Base-by-base conservation (phyloP, 345 rosid species). In the Moricandia moricandioides region DNA sequence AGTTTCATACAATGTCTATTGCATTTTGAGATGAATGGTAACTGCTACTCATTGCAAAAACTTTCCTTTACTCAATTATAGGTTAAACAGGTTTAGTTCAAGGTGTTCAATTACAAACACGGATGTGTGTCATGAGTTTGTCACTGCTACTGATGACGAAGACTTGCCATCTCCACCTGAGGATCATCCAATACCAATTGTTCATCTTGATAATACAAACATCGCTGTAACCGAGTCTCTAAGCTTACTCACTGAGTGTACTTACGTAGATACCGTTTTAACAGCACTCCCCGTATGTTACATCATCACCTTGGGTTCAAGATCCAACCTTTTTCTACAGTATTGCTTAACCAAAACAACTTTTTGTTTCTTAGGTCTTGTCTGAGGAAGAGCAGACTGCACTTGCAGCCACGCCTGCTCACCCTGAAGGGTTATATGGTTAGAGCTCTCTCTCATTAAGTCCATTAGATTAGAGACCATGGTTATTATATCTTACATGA, bases 371-470 rank as follows among this genome's bases (percentile, higher is more conserved):
- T 62, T 71, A 94, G 98, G 97, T 90, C 60, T 83, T 94, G 78
- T 83, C 97, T 4, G 86, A 85, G 86, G 92, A 90, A 73, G 93
- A 94, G 88, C 98, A 94, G 77, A 85, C 81, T 75, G 88, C 81
- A 37, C 95, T 91, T 56, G 98, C 98, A 52, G 93, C 96, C 47
- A 91, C 93, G 12, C 96, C 98, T 8, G 97, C 98, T 52, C 98
- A 91, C 80, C 90, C 95, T 1, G 89, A 83, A 68, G 97, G 92
- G 69, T 76, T 94, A 76, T 88, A 86, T 80, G 93, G 98, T 94
- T 83, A 65, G 85, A 37, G 21, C 63, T 49, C 40, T 57, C 51
- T 45, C 49, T 43, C 49, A 18, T 31, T 55, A 37, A 7, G 30
- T 62, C 58, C 16, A 56, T 35, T 37, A 14, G 27, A 40, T 27